A percentile compares a stretch with the other conserved stretches of the same genome.
phyloP scores from a whole-genome alignment of 441 rosid genomes.

The Rhodomyrtus psidioides region DNA sequence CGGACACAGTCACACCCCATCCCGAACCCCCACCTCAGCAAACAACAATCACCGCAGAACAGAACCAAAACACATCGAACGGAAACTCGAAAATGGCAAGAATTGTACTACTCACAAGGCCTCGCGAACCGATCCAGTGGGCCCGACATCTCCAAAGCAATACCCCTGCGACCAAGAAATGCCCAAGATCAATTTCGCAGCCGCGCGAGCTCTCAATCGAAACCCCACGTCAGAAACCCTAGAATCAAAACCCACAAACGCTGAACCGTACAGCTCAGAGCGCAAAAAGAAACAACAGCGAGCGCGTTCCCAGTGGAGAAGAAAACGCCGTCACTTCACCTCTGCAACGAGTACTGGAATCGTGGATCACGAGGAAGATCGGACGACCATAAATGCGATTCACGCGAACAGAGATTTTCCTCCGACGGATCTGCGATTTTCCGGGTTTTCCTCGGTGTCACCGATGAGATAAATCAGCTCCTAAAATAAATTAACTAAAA shows the following conservation, averaged over 20 bases:
- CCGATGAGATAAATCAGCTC: neutral
- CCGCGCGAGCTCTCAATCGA: neutral
- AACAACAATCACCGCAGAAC: neutral
- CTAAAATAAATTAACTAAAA: neutral
- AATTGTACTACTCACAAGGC: conserved; percentile 48
- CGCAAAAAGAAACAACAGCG: neutral
- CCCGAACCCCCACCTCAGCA: neutral
- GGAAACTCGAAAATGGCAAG: neutral
- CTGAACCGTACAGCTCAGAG: too few species aligned
- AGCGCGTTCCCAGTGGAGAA: too few species aligned
- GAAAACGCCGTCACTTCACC: neutral
- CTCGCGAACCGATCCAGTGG: conserved; percentile 78
- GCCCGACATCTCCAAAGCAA: conserved; percentile 44
- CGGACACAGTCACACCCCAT: neutral
- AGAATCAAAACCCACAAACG: neutral
- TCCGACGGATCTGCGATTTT: neutral
- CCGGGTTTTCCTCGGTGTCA: neutral
- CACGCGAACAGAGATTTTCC: neutral
- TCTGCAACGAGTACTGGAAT: neutral
- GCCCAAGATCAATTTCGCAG: neutral
- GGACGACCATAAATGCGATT: conserved; percentile 20
- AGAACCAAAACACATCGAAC: neutral
- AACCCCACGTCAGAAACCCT: neutral
- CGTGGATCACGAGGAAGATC: conserved; percentile 31
- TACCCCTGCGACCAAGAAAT: neutral